phyloP scores from a whole-genome alignment of 768 basidiomycete species.

The Trametes cinnabarina region DNA sequence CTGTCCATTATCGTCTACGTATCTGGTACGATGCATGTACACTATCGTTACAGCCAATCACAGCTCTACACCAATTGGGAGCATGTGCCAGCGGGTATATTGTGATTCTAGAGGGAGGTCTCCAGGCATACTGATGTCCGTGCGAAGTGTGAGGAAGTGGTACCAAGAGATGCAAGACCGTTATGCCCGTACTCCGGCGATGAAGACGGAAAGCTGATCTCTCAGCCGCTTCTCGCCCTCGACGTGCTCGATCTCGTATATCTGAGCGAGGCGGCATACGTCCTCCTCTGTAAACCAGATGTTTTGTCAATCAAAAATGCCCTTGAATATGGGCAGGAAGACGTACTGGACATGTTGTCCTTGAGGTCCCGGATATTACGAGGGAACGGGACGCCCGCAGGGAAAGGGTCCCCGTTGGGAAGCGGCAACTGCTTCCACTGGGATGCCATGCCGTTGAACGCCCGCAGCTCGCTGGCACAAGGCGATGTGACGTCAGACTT shows the following conservation, averaged over 20 bases:
- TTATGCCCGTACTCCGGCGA: neutral
- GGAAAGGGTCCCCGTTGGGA: constrained; percentile 1
- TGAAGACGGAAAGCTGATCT: neutral
- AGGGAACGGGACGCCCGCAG: neutral
- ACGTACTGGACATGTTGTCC: neutral
- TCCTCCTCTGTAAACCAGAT: neutral
- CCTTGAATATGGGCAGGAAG: too few species aligned
- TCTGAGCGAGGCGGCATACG: neutral
- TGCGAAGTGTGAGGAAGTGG: too few species aligned
- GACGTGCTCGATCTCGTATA: neutral
- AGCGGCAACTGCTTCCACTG: constrained; percentile 5
- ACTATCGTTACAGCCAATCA: too few species aligned
- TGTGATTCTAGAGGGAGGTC: too few species aligned
- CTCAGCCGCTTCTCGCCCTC: neutral
- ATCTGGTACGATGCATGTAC: too few species aligned
- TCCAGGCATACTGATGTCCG: too few species aligned
- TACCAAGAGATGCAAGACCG: too few species aligned
- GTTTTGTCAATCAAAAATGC: neutral
- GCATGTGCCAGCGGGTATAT: too few species aligned
- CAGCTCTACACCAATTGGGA: too few species aligned
- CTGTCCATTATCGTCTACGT: too few species aligned
- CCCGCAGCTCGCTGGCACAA: neutral
- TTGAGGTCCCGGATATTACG: neutral
- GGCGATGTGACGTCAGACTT: too few species aligned
- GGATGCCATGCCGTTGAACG: neutral